Conservation (phyloP, 495 filamentous ascomycete genomes). For the Xylaria flabelliformis region DNA sequence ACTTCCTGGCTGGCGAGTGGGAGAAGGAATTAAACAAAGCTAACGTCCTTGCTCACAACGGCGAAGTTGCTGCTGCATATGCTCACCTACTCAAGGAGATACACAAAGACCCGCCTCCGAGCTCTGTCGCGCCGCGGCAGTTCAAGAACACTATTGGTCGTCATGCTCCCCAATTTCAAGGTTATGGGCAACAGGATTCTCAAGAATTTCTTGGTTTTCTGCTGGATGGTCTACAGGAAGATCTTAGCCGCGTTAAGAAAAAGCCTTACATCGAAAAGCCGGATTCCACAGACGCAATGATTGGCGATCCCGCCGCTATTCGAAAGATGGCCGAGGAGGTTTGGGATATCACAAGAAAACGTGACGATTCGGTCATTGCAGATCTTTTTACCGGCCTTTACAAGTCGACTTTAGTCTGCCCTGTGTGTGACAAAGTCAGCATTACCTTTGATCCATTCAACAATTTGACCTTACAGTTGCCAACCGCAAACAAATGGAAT, state of each 20-base stretch:
- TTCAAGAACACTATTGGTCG: conserved; percentile 84
- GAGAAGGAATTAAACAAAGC: conserved; percentile 78
- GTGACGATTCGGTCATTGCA: conserved; percentile 92
- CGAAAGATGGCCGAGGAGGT: conserved; percentile 82
- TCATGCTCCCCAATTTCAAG: conserved; percentile 83
- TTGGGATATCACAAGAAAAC: conserved; percentile 88
- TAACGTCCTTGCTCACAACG: conserved; percentile 84
- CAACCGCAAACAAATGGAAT: conserved; percentile 78
- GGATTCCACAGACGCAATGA: conserved; percentile 96
- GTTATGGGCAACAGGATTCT: conserved; percentile 95
- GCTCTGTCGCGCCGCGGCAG: conserved; percentile 71
- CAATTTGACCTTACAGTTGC: conserved; percentile 88
- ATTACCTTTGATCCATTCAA: conserved; percentile 99
- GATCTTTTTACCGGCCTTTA: conserved; percentile 97
- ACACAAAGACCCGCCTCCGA: conserved; percentile 65
- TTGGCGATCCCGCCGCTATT: conserved; percentile 77
- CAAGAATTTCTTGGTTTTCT: conserved; percentile 98
- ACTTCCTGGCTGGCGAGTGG: conserved; percentile 80
- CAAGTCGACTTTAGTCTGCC: conserved; percentile 94
- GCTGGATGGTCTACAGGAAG: conserved; percentile 92
- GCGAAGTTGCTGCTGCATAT: conserved; percentile 83
- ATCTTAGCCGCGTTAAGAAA: conserved; percentile 89
- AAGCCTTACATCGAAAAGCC: conserved; percentile 98
- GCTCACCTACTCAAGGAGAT: conserved; percentile 74
- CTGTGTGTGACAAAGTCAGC: conserved; percentile 89